Percentiles rank a stretch among this genome's conserved stretches.
These are phyloP conservation scores for Fusarium sp. DNA, from an alignment of 2,329 filamentous ascomycete species.

Conservation along the genomic window DNA sequence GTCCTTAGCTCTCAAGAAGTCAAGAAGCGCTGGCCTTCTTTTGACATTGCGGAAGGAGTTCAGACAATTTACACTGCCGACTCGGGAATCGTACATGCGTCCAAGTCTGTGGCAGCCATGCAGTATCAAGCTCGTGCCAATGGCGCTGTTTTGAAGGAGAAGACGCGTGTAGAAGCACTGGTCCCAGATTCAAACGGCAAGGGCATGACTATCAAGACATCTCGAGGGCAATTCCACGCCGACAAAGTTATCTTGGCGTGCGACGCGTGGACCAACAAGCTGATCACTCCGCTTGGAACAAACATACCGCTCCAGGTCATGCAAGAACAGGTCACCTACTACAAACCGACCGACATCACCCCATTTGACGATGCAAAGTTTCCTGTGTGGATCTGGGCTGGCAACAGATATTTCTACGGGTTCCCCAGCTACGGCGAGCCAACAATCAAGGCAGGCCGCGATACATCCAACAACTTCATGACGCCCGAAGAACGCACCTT, in stretches of 20 bases:
- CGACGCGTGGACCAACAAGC: slow-evolving; percentile 35
- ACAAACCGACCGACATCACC: slow-evolving; percentile 13
- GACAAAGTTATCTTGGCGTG: slow-evolving; percentile 23
- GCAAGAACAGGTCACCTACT: slow-evolving; percentile 40
- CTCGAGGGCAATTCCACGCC: slow-evolving; percentile 13
- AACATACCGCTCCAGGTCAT: slow-evolving; percentile 30
- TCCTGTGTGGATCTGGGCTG: slow-evolving; percentile 36
- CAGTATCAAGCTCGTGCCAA: slow-evolving; percentile 21
- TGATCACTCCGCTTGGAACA: slow-evolving; percentile 12
- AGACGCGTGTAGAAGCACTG: slow-evolving; percentile 8
- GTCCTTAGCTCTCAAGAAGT: slow-evolving; percentile 27
- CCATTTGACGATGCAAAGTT: slow-evolving; percentile 17
- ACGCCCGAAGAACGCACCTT: slow-evolving; percentile 26
- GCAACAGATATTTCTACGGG: slow-evolving; percentile 8
- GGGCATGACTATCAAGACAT: slow-evolving; percentile 17
- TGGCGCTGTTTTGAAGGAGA: slow-evolving; percentile 23
- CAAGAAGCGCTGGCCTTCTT: slow-evolving; percentile 36
- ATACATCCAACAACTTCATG: slow-evolving; percentile 29
- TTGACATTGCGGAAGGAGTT: slow-evolving; percentile 17
- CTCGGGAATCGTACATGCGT: slow-evolving; percentile 36
- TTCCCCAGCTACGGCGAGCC: slow-evolving; percentile 32
- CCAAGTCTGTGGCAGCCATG: slow-evolving; percentile 26
- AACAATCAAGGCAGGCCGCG: slow-evolving; percentile 31
- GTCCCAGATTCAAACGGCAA: not conserved
- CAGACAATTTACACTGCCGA: slow-evolving; percentile 39